Evolutionary conservation across 176 grass and related monocot species (phyloP), one percentile per base, ranked within the genome.

Genomic region (Musa acuminata): DNA sequence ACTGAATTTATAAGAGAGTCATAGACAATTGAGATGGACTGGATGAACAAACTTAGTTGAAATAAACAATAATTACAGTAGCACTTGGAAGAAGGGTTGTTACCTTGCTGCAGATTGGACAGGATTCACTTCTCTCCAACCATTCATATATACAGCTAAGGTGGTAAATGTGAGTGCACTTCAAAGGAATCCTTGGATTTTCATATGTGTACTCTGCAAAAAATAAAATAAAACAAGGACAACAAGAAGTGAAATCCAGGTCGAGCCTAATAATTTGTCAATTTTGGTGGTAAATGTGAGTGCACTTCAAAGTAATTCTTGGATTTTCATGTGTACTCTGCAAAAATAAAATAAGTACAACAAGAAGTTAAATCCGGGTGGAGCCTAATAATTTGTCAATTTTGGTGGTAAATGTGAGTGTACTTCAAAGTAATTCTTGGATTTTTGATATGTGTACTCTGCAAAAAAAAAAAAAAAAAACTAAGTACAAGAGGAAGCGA

Each of bases 101-200:
- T 58, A 74, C 72, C 52, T 35, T 35, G 72, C 14, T 29, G 43
- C 72, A 74, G 7, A 74, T 13, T 57, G 72, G 52, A 11, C 72
- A 74, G 22, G 11, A 20, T 24, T 74, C 4, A 57, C 53, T 74
- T 74, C 72, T 55, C 22, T 74, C 52, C 53, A 74, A 57, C 72
- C 72, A 74, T 53, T 74, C 72, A 19, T 35, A 74, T 55, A 57
- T 8, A 74, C 72, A 74, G 72, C 51, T 29, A 27, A 74, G 72
- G 23, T 74, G 72, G 25, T 53, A 43, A 43, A 43, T 43, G 35
- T 74, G 72, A 2, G 72, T 53, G 22, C 72, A 74, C 3, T 74
- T 23, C 72, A 74, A 26, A 55, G 9, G 14, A 55, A 49, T 55
- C 21, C 52, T 73, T 53, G 49, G 49, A 27, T 73, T 73, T 55